A percentile compares a stretch with the other conserved stretches of the same genome.
Conservation (phyloP, 2,329 filamentous ascomycete genomes). For the Penicillium sp. region DNA sequence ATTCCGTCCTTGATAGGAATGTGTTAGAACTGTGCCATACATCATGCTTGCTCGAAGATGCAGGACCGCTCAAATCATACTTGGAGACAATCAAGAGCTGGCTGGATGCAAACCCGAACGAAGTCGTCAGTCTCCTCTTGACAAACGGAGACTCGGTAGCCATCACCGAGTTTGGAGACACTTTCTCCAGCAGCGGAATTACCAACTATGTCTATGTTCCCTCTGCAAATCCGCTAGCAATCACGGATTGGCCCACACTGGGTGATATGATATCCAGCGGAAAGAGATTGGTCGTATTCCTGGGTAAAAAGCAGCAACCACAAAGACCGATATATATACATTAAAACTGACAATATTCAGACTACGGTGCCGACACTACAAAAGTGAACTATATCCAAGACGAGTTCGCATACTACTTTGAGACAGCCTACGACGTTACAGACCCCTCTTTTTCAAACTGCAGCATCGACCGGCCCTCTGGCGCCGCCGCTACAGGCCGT, state of each 20-base stretch:
- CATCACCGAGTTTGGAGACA: slow-evolving; percentile 35
- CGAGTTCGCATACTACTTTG: slow-evolving; percentile 49
- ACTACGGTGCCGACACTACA: slow-evolving; percentile 42
- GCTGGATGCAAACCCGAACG: slow-evolving; percentile 58
- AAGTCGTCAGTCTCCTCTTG: slow-evolving; percentile 63
- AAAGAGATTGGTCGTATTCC: slow-evolving; percentile 47
- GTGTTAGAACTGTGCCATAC: slow-evolving; percentile 65
- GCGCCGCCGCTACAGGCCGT: slow-evolving; percentile 38
- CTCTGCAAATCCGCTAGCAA: slow-evolving; percentile 31
- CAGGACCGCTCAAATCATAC: slow-evolving; percentile 57
- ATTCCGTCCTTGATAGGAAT: slow-evolving; percentile 46
- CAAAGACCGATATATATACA: background rate
- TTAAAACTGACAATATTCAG: slow-evolving; percentile 22
- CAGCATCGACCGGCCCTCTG: slow-evolving; percentile 46
- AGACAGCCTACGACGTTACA: slow-evolving; percentile 47
- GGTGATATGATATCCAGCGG: slow-evolving; percentile 42
- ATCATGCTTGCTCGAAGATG: slow-evolving; percentile 59
- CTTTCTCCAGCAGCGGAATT: slow-evolving; percentile 36
- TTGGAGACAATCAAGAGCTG: slow-evolving; percentile 60
- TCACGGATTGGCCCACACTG: slow-evolving; percentile 46
- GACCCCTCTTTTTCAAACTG: slow-evolving; percentile 45
- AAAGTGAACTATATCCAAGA: slow-evolving; percentile 45
- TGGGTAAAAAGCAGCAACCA: slow-evolving; percentile 29
- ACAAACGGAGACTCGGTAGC: slow-evolving; percentile 57
- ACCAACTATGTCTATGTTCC: slow-evolving; percentile 41